A percentile compares a stretch with the other conserved stretches of the same genome.
Conservation (phyloP, 139 green algal species). For the Tetradesmus lagerheimii region DNA sequence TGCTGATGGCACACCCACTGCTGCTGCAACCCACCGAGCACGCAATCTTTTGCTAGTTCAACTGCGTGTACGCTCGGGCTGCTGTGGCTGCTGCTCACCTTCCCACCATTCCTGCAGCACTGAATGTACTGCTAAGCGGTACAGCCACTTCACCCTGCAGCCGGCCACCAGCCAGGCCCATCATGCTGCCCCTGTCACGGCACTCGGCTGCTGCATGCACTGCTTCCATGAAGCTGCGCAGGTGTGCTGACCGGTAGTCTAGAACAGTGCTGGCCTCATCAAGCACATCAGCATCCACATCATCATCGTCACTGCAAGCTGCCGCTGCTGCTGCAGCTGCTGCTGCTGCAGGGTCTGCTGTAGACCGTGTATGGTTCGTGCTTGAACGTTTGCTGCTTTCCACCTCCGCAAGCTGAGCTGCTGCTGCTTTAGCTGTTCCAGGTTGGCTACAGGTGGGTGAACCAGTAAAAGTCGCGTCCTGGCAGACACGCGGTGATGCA, state of each 20-base stretch:
- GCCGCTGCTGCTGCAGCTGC: neutral
- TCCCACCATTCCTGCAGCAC: neutral
- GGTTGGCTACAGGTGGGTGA: neutral
- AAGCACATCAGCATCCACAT: neutral
- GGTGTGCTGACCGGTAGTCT: neutral
- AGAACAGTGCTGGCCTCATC: neutral
- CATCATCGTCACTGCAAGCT: neutral
- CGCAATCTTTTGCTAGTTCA: no score
- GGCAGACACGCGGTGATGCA: neutral
- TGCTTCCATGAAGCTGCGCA: slow-evolving; percentile 18
- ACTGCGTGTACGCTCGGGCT: no score
- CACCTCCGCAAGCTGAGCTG: neutral
- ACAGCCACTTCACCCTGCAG: neutral
- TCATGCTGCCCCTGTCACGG: slow-evolving; percentile 9
- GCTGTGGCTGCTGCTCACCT: neutral
- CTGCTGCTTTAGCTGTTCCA: neutral
- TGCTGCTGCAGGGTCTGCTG: neutral
- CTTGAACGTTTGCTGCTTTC: neutral
- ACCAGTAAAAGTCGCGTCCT: neutral
- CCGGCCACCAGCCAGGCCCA: neutral
- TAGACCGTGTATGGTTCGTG: no score
- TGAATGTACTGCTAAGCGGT: slow-evolving; percentile 14
- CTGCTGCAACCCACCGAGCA: no score
- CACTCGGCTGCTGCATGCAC: neutral
- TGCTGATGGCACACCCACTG: no score